A percentile compares a stretch with the other conserved stretches of the same genome.
Conservation (phyloP, 2,329 filamentous ascomycete genomes). For the Fusarium torreyae region DNA sequence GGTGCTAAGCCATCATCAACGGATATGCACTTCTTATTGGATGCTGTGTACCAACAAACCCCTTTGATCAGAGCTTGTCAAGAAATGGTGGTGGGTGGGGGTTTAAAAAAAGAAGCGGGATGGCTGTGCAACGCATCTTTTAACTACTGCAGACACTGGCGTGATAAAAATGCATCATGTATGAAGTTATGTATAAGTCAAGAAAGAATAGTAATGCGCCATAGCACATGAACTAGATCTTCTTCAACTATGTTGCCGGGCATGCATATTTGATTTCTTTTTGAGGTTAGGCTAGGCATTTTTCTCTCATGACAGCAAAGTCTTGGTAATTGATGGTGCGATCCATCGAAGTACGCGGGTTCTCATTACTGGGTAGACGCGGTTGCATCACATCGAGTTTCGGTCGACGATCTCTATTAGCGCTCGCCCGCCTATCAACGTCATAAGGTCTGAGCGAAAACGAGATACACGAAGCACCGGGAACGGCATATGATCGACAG, state of each 20-base stretch:
- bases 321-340: constrained; percentile 4
- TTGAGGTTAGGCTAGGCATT: constrained; percentile 31
- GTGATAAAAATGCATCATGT: constrained; percentile 1
- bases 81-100: constrained; percentile 21
- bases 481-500: constrained; percentile 25
- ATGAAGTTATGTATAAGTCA: not conserved
- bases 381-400: constrained; percentile 16
- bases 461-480: constrained; percentile 29
- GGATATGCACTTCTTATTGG: constrained; percentile 42
- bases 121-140: constrained; percentile 47
- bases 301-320: not conserved
- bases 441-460: constrained; percentile 23
- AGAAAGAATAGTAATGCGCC: constrained; percentile 16
- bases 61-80: constrained; percentile 35
- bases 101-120: constrained; percentile 52
- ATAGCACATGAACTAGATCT: constrained; percentile 5
- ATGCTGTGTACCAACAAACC: constrained; percentile 23
- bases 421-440: constrained; percentile 17
- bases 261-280: constrained; percentile 14
- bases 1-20: constrained; percentile 41
- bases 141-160: constrained; percentile 14
- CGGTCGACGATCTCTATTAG: constrained; percentile 29
- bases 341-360: constrained; percentile 1
- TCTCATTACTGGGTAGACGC: constrained; percentile 8
- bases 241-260: constrained; percentile 5